Evolutionary conservation across 2,329 filamentous ascomycete species (phyloP).

Genomic region (Colletotrichum plurivorum): DNA sequence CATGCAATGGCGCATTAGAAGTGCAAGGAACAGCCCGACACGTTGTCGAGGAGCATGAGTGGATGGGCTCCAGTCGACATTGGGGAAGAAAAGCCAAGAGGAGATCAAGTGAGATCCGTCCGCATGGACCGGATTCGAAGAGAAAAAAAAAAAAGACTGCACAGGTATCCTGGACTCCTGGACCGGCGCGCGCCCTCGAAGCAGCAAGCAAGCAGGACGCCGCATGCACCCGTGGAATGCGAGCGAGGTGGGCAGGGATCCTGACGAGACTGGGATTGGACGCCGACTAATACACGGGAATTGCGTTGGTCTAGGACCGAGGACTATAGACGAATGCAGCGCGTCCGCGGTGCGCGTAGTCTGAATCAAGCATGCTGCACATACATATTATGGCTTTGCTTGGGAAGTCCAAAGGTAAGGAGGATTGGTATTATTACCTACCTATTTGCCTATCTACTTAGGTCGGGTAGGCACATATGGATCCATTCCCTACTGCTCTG

Average conservation of each 20-base stretch:
- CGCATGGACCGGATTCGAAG: conserved; percentile 8
- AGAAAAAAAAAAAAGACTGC: not conserved
- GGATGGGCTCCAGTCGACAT: not conserved
- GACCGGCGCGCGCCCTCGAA: not conserved
- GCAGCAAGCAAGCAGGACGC: conserved; percentile 16
- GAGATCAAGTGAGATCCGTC: conserved; percentile 31
- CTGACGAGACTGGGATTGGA: conserved; percentile 33
- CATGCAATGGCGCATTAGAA: conserved; percentile 2
- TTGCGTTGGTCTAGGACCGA: conserved; percentile 24
- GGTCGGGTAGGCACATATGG: no score
- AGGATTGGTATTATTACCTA: no score
- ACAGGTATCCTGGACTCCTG: conserved; percentile 13
- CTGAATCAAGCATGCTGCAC: conserved; percentile 20
- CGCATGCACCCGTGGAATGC: conserved; percentile 32
- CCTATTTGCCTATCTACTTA: no score
- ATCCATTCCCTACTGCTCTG: no score
- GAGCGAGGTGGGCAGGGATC: conserved; percentile 27
- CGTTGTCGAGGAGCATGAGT: not conserved
- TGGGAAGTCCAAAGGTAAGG: no score
- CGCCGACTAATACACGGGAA: conserved; percentile 23
- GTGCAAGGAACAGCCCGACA: conserved; percentile 8
- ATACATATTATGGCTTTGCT: not conserved
- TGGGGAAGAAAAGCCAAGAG: conserved; percentile 12
- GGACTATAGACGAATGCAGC: conserved; percentile 32
- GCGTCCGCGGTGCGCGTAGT: conserved; percentile 13